Base-by-base conservation (phyloP, 2,329 filamentous ascomycete species). In the Cryphonectria japonica region DNA sequence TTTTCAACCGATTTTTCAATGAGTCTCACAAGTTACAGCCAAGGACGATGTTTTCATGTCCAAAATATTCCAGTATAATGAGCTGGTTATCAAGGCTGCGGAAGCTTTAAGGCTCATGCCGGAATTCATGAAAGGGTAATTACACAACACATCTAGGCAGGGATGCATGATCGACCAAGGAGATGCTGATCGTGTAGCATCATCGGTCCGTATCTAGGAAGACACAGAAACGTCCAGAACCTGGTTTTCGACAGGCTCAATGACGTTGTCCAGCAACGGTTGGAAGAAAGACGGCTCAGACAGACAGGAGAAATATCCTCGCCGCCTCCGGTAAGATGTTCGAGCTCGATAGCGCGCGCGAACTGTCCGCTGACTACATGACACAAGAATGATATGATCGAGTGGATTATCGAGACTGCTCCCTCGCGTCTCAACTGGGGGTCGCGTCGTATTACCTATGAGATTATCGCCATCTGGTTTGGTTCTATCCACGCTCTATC, bases 401-500 rank as follows among this genome's bases (percentile, higher is more conserved):
- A 80, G 69, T 80, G 78, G 78, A 76, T 79, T 43, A 79, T 80
- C 70, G 77, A 80, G 9, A 77, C 74, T 0, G 71, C 77, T 2
- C 78, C 78, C 1, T 73, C 65, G 74, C 74, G 1, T 4, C 29
- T 32, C 32, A 75, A 76, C 0, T 79, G 78, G 78, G 72, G 78
- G 1, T 67, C 75, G 0, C 57, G 74, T 29, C 75, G 78, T 0
- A 69, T 80, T 1, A 74, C 78, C 0, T 73, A 77, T 52, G 78
- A 80, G 32, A 41, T 80, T 1, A 79, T 80, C 72, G 79, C 77
- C 2, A 76, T 80, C 1, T 80, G 78, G 79, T 80, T 79, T 60
- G 78, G 79, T 0, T 78, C 78, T 0, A 76, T 80, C 0, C 78
- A 80, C 41, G 71, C 69, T 1, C 29, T 78, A 0, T 73, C 78